A percentile compares a stretch with the other conserved stretches of the same genome.
phyloP scores from a whole-genome alignment of 2,329 filamentous ascomycete species.

The Verticillium albo-atrum region DNA sequence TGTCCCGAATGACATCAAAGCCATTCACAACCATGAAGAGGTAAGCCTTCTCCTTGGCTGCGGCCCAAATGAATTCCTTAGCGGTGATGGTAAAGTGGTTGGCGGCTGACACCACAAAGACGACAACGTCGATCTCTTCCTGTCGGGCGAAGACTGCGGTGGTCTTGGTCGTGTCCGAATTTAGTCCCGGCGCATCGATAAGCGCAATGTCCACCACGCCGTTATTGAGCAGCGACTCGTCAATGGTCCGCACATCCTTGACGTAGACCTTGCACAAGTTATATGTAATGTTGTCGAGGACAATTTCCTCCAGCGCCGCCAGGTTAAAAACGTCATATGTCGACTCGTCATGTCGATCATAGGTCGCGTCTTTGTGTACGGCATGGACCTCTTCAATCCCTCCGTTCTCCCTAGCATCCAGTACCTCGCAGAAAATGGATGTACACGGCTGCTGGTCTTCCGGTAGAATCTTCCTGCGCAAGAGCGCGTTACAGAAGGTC shows the following conservation, averaged over 20 bases:
- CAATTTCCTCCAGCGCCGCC: conserved; percentile 78
- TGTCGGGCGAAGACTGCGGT: conserved; percentile 96
- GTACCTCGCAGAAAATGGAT: conserved; percentile 95
- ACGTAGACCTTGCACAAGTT: conserved; percentile 97
- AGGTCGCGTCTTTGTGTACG: conserved; percentile 73
- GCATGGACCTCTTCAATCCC: conserved; percentile 94
- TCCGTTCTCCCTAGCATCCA: conserved; percentile 87
- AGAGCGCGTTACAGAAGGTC: conserved; percentile 95
- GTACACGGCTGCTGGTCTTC: conserved; percentile 98
- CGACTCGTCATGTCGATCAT: conserved; percentile 86
- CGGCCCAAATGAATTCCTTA: conserved; percentile 96
- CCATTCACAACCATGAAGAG: conserved; percentile 97
- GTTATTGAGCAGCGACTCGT: conserved; percentile 93
- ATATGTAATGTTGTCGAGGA: conserved; percentile 82
- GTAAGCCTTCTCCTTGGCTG: conserved; percentile 94
- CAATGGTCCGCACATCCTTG: conserved; percentile 80
- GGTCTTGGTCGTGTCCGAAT: conserved; percentile 93
- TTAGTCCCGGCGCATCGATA: conserved; percentile 93
- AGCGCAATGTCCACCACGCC: conserved; percentile 96
- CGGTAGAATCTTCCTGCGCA: conserved; percentile 86
- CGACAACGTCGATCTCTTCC: conserved; percentile 97
- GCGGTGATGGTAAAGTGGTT: conserved; percentile 98
- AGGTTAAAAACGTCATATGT: conserved; percentile 87
- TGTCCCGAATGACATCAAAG: conserved; percentile 90
- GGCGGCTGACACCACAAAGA: conserved; percentile 95